Base-by-base conservation (phyloP, 805 yeast species). In the Ogataea henricii region DNA sequence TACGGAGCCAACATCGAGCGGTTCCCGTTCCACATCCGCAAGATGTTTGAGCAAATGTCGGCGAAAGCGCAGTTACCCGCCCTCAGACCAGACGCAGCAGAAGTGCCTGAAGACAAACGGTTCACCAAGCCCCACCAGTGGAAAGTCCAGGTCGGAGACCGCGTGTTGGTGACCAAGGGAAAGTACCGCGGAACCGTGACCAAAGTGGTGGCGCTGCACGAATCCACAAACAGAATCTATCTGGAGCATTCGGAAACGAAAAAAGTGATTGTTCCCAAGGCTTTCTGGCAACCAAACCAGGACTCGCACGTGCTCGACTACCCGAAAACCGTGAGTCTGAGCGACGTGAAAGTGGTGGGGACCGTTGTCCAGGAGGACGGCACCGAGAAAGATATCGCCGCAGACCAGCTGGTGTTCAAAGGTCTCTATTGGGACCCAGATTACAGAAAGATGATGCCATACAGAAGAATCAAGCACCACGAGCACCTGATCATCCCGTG, bases 401-500 rank as follows among this genome's bases (percentile, higher is more conserved):
- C 96, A 22, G 86, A 87, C 57, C 81, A 82, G 38, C 63, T 92
- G 16, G 81, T 76, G 23, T 82, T 82, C 62, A 78, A 77, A 43
- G 96, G 88, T 18, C 68, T 72, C 43, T 85, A 86, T 62, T 92
- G 78, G 65, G 96, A 90, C 62, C 80, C 79, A 38, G 80, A 85
- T 55, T 83, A 85, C 66, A 84, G 83, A 63, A 74, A 74, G 59
- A 78, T 85, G 76, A 69, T 89, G 72, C 96, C 96, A 25, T 80
- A 79, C 49, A 81, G 98, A 67, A 79, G 81, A 56, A 89, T 91
- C 21, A 78, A 78, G 53, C 83, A 87, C 56, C 83, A 85, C 57
- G 80, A 78, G 35, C 77, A 81, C 44, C 71, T 89, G 45, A 79
- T 82, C 20, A 83, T 91, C 43, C 97, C 97, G 45, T 92, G 96